Base-by-base conservation (phyloP, 495 filamentous ascomycete genomes). In the Podospora sp. region DNA sequence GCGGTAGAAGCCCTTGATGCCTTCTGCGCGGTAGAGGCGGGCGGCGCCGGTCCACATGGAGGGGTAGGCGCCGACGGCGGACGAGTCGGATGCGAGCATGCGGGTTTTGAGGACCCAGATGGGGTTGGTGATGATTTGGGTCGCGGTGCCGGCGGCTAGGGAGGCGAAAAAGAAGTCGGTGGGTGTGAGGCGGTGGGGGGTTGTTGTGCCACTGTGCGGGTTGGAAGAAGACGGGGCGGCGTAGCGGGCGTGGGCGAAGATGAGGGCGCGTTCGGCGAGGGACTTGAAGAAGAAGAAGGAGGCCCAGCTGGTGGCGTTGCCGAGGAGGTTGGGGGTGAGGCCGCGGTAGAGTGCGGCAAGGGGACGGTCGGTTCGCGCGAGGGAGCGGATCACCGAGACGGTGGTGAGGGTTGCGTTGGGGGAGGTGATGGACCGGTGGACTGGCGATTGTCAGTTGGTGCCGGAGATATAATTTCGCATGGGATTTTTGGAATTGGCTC, bases 31-130 rank as follows among this genome's bases (percentile, higher is more conserved):
- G 56, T 88, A 82, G 11, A 97, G 86, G 58, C 86, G 84, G 29
- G 68, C 77, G 27, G 86, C 83, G 58, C 95, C 95, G 61, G 88
- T 80, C 60, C 80, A 79, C 76, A 96, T 89, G 66, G 85, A 88
- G n/a, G 85, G 80, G 79, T 98, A 99, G 6, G 94, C 94, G 61
- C 92, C 92, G 1, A 88, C 89, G 25, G 86, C 82, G 50, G 81
- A 78, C 56, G 85, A 84, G 70, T 93, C 89, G 2, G 89, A 92
- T 33, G 93, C 91, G 14, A 99, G 82, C 94, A 99, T 98, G 60
- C 95, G 91, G 2, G 95, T 99, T 77, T 98, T 98, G 75, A 99
- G 86, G 6, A 99, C 95, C 95, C 95, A 99, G 73, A 99, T 90
- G 5, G 95, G 95, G 75, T 99, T 99, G 58, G 96, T 98, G 67